phyloP scores from a whole-genome alignment of 257 asterid genomes.

The Nicotiana undulata region DNA sequence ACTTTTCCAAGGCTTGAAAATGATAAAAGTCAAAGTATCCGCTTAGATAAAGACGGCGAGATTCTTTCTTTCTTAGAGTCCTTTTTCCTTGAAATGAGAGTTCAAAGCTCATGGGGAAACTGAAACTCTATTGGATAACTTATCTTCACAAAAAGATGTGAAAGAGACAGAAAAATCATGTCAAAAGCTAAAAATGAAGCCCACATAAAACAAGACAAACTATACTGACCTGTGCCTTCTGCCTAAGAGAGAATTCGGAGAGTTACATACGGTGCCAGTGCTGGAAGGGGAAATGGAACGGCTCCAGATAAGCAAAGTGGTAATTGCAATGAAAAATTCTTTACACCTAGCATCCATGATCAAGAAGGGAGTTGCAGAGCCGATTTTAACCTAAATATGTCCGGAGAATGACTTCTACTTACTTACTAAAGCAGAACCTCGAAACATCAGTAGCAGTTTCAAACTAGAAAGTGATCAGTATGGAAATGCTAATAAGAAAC shows the following conservation, averaged over 20 bases:
- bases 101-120: background rate
- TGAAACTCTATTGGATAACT: background rate
- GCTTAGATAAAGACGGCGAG: background rate
- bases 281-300: background rate
- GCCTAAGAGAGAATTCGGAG: background rate
- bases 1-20: background rate
- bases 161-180: background rate
- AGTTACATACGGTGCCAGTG: background rate
- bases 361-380: background rate
- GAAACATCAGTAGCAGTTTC: background rate
- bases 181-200: background rate
- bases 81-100: conserved; percentile 7
- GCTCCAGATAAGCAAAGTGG: background rate
- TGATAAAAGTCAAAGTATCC: background rate
- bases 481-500: background rate
- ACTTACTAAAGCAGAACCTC: background rate
- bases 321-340: background rate
- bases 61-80: background rate
- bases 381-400: background rate
- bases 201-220: background rate
- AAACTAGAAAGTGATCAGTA: background rate
- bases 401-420: background rate
- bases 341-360: background rate
- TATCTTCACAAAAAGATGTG: background rate
- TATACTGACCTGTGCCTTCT: background rate